A percentile compares a stretch with the other conserved stretches of the same genome.
phyloP scores from a whole-genome alignment of 306 rosid genomes.

The Luffa aegyptiaca region DNA sequence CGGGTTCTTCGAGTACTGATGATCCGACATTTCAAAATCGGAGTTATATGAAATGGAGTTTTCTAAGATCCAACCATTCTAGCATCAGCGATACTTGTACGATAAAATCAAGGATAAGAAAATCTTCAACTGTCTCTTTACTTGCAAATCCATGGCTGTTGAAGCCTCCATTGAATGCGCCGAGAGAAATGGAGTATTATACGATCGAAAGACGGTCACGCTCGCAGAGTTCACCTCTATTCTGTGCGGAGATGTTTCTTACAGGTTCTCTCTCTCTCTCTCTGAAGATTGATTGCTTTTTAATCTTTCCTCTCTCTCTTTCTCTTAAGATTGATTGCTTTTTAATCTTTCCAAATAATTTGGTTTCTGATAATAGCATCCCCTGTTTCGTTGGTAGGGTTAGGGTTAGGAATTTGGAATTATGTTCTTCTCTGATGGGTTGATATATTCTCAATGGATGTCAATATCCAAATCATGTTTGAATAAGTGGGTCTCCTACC shows the following conservation, averaged over 20 bases:
- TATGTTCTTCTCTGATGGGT: neutral
- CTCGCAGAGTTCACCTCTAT: neutral
- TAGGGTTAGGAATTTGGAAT: neutral
- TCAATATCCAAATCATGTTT: neutral
- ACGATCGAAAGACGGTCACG: conserved; percentile 20
- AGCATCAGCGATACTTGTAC: neutral
- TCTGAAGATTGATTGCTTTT: too few relatives aligned
- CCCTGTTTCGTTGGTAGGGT: neutral
- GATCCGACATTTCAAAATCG: too few relatives aligned
- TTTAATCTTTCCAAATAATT: neutral
- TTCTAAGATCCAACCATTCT: neutral
- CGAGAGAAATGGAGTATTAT: conserved; percentile 21
- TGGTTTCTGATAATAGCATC: neutral
- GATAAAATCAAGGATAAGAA: neutral
- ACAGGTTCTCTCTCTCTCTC: conserved; percentile 36
- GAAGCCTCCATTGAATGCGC: neutral
- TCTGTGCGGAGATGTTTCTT: too few relatives aligned
- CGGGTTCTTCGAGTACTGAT: neutral
- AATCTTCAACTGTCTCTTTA: neutral
- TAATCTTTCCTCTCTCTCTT: neutral
- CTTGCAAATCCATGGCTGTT: neutral
- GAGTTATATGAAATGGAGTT: neutral
- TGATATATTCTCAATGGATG: neutral
- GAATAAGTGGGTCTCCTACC: neutral
- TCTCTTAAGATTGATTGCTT: neutral